Evolutionary conservation across 441 rosid genomes (phyloP), one percentile per base, ranked within the genome.

Genomic region (Adansonia rubrostipa): DNA sequence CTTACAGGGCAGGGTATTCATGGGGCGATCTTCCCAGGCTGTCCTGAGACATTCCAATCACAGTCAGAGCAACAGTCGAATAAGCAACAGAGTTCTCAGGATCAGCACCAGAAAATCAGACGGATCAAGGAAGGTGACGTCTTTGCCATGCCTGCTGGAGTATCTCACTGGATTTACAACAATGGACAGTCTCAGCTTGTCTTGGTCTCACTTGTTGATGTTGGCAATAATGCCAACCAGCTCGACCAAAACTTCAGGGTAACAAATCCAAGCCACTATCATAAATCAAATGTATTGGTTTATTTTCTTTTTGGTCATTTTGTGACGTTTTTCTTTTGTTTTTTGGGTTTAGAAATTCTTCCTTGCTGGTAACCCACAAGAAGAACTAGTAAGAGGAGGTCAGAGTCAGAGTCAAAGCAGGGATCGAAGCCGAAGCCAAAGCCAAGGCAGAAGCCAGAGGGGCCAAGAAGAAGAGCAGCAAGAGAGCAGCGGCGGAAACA

Each of bases 351-450:
- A 90, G 92, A 80, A 86, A 79, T 90, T 89, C 85, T 83, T 78
- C 85, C 68, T 90, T 5, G 94, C 86, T 2, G 91, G 94, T 63
- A 89, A 80, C 82, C 91, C 89, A 15, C 85, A 81, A 87, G 60
- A 66, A 24, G 83, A n/a, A 73, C 70, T n/a, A 11, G 54, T 36
- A 71, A 19, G 79, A 48, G 64, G 73, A 65, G 79, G 79, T 5
- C 78, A 63, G 9, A 24, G 69, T 9, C 61, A 75, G 58, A 47
- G 69, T 0, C 57, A 73, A 11, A 24, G 20, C 68, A 19, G 36
- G 40, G 28, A 15, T 13, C 71, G 2, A 28, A 28, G 15, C 65
- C 65, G 13, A 22, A 10, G 13, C 53, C 6, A 24, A 61, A 1
- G 65, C 14, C 65, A 61, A 61, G 24, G 65, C 40, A 22, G 72